These are phyloP conservation scores for Trichophyton simii DNA, from an alignment of 2,329 filamentous ascomycete genomes.

Conservation along the genomic window DNA sequence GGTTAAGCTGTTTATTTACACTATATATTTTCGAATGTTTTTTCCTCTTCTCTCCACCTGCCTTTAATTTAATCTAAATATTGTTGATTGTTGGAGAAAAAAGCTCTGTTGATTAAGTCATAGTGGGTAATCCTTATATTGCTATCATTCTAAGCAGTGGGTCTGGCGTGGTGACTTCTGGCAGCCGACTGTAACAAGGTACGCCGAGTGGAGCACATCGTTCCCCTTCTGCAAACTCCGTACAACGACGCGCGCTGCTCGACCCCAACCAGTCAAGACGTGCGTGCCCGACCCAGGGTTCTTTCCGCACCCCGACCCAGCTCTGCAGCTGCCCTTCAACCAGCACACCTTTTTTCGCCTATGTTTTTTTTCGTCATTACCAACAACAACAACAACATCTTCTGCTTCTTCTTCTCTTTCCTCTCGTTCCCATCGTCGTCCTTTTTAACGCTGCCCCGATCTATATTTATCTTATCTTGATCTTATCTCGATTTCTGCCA, in stretches of 20 bases:
- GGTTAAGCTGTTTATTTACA: no score
- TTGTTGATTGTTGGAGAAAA: no score
- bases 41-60: no score
- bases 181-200: background rate
- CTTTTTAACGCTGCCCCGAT: background rate
- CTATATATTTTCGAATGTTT: no score
- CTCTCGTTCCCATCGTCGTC: no score
- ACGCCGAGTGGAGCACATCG: background rate
- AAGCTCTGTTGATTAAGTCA: no score
- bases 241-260: background rate
- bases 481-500: slow-evolving; percentile 2
- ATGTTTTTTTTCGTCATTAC: background rate
- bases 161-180: background rate
- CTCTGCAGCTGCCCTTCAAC: background rate
- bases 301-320: background rate
- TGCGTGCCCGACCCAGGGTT: background rate
- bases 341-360: background rate
- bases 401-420: background rate
- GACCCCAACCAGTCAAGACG: background rate
- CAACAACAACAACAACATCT: no score
- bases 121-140: background rate
- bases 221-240: background rate
- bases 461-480: background rate
- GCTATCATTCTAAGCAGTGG: background rate
- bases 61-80: no score